Evolutionary conservation across 371 early-diverging fungal species (phyloP).

Genomic region (Dentiscutata heterogama): DNA sequence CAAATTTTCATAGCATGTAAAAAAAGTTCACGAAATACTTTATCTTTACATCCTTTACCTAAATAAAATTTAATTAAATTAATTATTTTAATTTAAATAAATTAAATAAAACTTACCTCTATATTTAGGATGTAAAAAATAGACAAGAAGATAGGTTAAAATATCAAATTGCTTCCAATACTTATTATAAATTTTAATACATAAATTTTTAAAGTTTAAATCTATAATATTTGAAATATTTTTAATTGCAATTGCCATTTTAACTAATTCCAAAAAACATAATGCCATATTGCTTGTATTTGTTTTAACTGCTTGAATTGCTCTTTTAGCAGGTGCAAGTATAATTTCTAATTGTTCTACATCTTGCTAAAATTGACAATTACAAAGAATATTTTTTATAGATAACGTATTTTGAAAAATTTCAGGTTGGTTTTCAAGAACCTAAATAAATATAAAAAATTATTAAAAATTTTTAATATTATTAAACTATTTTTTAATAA

Average conservation of each 20-base stretch:
- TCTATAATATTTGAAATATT: not conserved
- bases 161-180: not conserved
- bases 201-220: not conserved
- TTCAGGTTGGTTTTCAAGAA: conserved; percentile 6
- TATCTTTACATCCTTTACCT: not conserved
- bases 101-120: not conserved
- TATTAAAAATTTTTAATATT: too few species aligned
- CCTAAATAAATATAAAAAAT: not conserved
- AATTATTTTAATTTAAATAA: not conserved
- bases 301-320: not conserved
- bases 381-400: not conserved
- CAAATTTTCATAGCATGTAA: not conserved
- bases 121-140: not conserved
- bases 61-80: not conserved
- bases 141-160: conserved; percentile 7
- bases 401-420: not conserved
- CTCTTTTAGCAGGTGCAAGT: not conserved
- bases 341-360: not conserved
- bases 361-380: not conserved
- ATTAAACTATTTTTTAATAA: too few species aligned
- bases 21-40: not conserved
- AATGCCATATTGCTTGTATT: conserved; percentile 3
- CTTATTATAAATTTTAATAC: not conserved
- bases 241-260: conserved; percentile 15
- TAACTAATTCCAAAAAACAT: not conserved